Conservation (phyloP, 805 yeast species). For the Pichia exigua region DNA sequence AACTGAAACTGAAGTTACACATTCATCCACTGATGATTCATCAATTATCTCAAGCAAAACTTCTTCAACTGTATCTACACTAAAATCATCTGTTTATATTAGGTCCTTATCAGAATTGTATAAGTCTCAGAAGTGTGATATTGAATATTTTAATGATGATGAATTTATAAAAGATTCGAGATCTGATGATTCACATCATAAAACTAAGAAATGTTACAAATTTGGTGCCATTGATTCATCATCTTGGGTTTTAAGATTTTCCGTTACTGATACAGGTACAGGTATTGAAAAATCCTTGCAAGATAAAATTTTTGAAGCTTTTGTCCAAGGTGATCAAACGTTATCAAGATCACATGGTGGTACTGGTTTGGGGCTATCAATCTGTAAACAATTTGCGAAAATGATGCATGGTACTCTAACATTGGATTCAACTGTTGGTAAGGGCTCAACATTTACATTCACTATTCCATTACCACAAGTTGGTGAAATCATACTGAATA, state of each 20-base stretch:
- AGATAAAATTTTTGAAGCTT: constrained; percentile 86
- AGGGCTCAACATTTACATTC: constrained; percentile 79
- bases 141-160: constrained; percentile 16
- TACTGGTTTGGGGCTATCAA: constrained; percentile 85
- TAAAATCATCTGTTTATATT: constrained; percentile 29
- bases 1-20: background rate
- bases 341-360: constrained; percentile 89
- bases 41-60: constrained; percentile 1
- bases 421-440: constrained; percentile 64
- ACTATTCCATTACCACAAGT: constrained; percentile 68
- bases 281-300: constrained; percentile 84
- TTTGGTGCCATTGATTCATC: constrained; percentile 13
- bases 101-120: constrained; percentile 38
- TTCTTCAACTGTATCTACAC: constrained; percentile 20
- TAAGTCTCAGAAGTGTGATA: constrained; percentile 12
- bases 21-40: background rate
- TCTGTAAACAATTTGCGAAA: constrained; percentile 82
- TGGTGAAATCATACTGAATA: constrained; percentile 39
- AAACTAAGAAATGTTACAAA: constrained; percentile 13
- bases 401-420: constrained; percentile 82
- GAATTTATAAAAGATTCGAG: constrained; percentile 13
- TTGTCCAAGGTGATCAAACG: constrained; percentile 95
- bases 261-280: constrained; percentile 87
- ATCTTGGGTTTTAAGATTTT: constrained; percentile 55
- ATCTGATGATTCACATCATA: constrained; percentile 16